Base-by-base conservation (phyloP, 2,329 filamentous ascomycete genomes). In the Blastomyces gilchristii region DNA sequence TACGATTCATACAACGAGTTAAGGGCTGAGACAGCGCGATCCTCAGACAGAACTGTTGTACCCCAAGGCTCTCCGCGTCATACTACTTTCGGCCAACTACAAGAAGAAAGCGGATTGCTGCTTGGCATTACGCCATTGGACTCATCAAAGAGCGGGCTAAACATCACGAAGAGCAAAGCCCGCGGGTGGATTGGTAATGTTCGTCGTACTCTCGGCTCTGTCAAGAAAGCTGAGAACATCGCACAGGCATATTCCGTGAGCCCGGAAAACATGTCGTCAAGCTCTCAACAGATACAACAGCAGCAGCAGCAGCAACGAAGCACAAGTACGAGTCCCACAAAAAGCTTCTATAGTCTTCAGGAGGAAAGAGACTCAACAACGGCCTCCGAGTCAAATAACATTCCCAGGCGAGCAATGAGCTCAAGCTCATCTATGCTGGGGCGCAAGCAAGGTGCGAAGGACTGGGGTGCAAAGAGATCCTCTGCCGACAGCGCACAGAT, bases 131-230 rank as follows among this genome's bases (percentile, higher is more conserved):
- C 70, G 11, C 69, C 76, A 2, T 71, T 64, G 22, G 73, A 75
- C 31, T 67, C 71, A 1, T 68, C 72, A 28, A 69, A 68, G 37
- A 71, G 71, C 60, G 25, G 34, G 66, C 67, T 11, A 18, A 52
- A 57, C 37, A 7, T 41, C n/a, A 28, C 49, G 47, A 72, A 69
- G 60, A 67, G 68, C 80, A 86, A 25, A 84, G 83, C 71, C 82
- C 86, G 76, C 76, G 82, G 82, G 31, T 90, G 87, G 85, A 77
- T 91, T 12, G 87, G 87, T 28, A 89, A 85, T 58, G 73, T 91
- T 25, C 81, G 84, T 22, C 81, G 87, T 47, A 86, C 87, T 12
- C 83, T 90, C 50, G 81, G 73, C 74, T 63, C 74, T 67, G 69
- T 70, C 68, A 68, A 68, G 58, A 73, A 59, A 58, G 60, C 58